These are phyloP conservation scores for Corinectria fuckeliana DNA, from an alignment of 2,329 filamentous ascomycete species.

Conservation along the genomic window DNA sequence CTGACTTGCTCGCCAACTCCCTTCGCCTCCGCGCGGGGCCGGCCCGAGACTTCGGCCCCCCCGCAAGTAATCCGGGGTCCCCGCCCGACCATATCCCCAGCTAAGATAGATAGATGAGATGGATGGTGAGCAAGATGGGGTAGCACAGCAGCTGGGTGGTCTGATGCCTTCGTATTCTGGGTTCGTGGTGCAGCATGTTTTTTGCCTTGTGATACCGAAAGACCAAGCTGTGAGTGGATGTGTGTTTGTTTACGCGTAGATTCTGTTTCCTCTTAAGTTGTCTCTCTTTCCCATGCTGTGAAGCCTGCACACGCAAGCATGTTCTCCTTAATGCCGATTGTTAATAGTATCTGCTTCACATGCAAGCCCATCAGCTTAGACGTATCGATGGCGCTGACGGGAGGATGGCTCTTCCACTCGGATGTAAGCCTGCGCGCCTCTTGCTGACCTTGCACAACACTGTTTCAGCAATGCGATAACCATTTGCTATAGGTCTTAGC, in stretches of 20 bases:
- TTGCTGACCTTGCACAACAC: neutral
- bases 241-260: too few species aligned
- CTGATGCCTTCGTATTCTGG: neutral
- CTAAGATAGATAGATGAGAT: neutral
- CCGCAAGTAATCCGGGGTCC: constrained; percentile 24
- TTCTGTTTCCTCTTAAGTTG: neutral
- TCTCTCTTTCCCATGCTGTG: too few species aligned
- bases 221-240: neutral
- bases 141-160: neutral
- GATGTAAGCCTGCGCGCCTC: neutral
- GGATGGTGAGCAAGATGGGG: neutral
- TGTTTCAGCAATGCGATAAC: neutral
- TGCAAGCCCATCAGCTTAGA: neutral
- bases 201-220: neutral
- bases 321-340: too few species aligned
- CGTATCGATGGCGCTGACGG: neutral
- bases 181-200: neutral
- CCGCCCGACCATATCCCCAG: neutral
- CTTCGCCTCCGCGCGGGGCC: neutral
- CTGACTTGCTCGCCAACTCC: constrained; percentile 6
- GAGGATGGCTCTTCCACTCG: neutral
- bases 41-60: constrained; percentile 31
- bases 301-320: too few species aligned
- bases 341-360: neutral
- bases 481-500: too few species aligned